Percentiles rank a stretch among this genome's conserved stretches.
These are phyloP conservation scores for Astrocystis sublimbata DNA, from an alignment of 495 filamentous ascomycete genomes.

Conservation along the genomic window DNA sequence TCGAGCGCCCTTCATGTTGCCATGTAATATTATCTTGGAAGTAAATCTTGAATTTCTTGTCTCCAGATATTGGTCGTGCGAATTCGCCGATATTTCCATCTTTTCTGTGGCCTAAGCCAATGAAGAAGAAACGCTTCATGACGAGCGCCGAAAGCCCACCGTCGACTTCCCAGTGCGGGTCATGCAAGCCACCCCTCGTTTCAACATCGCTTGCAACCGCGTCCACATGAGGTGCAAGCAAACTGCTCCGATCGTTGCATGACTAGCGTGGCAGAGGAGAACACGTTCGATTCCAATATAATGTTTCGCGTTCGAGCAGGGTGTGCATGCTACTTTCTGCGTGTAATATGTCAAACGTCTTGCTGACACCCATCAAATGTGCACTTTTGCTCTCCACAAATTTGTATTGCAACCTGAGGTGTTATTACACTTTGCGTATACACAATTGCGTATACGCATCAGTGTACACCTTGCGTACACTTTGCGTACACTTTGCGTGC, in stretches of 20 bases:
- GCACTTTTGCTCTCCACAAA: neutral
- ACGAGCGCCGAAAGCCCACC: too few relatives aligned
- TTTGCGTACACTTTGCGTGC: too few relatives aligned
- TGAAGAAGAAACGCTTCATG: too few relatives aligned
- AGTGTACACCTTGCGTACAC: too few relatives aligned
- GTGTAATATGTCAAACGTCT: neutral
- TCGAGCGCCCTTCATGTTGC: too few relatives aligned
- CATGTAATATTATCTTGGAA: too few relatives aligned
- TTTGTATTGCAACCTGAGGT: neutral
- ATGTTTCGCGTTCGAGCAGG: neutral
- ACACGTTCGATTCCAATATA: neutral
- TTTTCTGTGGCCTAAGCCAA: too few relatives aligned
- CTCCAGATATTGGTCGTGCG: too few relatives aligned
- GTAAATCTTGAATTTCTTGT: too few relatives aligned
- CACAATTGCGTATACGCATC: constrained; percentile 1
- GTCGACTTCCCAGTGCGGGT: neutral
- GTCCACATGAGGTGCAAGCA: neutral
- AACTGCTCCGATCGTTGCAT: neutral
- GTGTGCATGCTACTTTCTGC: neutral
- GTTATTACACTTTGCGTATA: too few relatives aligned
- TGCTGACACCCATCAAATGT: too few relatives aligned
- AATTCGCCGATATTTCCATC: too few relatives aligned
- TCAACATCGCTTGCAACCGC: neutral
- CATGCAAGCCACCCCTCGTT: neutral
- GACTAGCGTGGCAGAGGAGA: neutral